phyloP scores from a whole-genome alignment of 2,329 filamentous ascomycete genomes.

The Colletotrichum chlorophyti region DNA sequence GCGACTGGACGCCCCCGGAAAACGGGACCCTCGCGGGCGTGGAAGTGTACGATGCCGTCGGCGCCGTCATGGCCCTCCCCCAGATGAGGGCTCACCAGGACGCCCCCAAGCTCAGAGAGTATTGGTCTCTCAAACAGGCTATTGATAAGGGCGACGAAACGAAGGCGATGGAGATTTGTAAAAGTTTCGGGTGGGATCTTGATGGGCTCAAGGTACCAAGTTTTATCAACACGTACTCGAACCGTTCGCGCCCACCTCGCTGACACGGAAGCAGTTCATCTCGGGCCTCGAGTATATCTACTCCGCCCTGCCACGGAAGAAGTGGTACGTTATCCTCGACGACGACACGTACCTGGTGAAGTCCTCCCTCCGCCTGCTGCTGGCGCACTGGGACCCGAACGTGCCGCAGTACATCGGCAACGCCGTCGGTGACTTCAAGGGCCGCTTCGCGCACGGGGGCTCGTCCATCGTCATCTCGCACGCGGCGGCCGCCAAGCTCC shows the following conservation, averaged over 20 bases:
- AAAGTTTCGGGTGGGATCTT: conserved; percentile 54
- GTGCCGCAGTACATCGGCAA: conserved; percentile 61
- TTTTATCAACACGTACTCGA: background rate
- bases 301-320: conserved; percentile 57
- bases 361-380: conserved; percentile 53
- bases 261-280: conserved; percentile 50
- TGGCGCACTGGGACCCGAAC: conserved; percentile 55
- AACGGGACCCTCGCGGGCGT: conserved; percentile 41
- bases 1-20: conserved; percentile 53
- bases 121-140: conserved; percentile 45
- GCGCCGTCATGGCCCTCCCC: conserved; percentile 39
- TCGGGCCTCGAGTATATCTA: conserved; percentile 60
- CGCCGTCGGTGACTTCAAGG: conserved; percentile 61
- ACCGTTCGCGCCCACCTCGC: conserved; percentile 2
- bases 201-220: conserved; percentile 54
- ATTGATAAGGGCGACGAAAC: conserved; percentile 46
- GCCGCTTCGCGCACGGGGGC: conserved; percentile 63
- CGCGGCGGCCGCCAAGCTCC: conserved; percentile 54
- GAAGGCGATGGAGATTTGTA: conserved; percentile 44
- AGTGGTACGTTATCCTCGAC: conserved; percentile 65
- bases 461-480: conserved; percentile 61
- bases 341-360: conserved; percentile 64
- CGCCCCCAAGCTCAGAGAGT: conserved; percentile 46
- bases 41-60: conserved; percentile 49
- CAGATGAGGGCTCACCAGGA: conserved; percentile 38